A percentile compares a stretch with the other conserved stretches of the same genome.
These are phyloP conservation scores for Rhodotorula mucilaginosa DNA, from an alignment of 1,284 basidiomycete genomes.

Conservation along the genomic window DNA sequence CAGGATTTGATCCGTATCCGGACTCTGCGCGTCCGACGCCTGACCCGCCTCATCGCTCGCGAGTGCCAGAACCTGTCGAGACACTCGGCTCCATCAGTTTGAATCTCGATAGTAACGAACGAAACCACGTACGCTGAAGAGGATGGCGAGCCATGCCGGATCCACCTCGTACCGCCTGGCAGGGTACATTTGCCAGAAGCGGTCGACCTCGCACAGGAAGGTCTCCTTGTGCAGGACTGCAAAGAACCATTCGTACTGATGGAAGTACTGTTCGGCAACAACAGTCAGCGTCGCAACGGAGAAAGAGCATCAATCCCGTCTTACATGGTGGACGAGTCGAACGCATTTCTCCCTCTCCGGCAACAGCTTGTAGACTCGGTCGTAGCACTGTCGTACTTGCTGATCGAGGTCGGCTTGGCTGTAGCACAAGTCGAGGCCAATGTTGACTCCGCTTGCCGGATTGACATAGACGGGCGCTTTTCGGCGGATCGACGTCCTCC, in stretches of 20 bases:
- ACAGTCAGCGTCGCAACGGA: too few relatives aligned
- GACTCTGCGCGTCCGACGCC: background rate
- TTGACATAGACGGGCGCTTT: background rate
- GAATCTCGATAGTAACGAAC: background rate
- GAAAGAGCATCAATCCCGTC: too few relatives aligned
- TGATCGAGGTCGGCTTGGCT: constrained; percentile 18
- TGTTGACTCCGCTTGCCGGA: constrained; percentile 3
- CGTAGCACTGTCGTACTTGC: constrained; percentile 1
- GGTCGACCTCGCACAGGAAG: constrained; percentile 18
- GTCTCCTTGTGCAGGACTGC: constrained; percentile 11
- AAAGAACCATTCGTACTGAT: constrained; percentile 15
- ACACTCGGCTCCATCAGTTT: background rate
- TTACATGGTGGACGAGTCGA: background rate
- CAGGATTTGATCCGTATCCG: background rate
- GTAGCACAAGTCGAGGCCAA: constrained; percentile 28
- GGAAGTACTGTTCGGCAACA: constrained; percentile 2
- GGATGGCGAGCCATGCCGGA: constrained; percentile 34
- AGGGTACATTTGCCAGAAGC: constrained; percentile 35
- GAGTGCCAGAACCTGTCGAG: constrained; percentile 23
- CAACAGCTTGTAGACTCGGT: constrained; percentile 20
- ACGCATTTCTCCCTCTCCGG: constrained; percentile 11
- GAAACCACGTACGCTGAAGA: constrained; percentile 16
- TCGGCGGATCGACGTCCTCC: constrained; percentile 22
- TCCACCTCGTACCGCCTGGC: constrained; percentile 29
- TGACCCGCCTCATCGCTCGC: constrained; percentile 18